These are phyloP conservation scores for Onygena corvina DNA, from an alignment of 2,329 filamentous ascomycete species.

Conservation along the genomic window DNA sequence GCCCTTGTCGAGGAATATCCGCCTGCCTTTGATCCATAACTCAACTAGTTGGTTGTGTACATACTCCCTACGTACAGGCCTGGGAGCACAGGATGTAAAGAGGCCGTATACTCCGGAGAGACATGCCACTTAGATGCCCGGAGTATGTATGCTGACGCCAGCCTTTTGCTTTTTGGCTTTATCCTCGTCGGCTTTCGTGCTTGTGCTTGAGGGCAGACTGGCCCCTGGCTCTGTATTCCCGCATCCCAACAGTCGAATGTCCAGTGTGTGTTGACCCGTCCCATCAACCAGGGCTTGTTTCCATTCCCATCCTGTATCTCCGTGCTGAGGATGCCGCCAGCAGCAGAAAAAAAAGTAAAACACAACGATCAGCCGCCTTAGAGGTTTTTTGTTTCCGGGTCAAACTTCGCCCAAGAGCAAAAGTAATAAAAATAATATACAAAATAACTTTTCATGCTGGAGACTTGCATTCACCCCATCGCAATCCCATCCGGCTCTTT, in stretches of 20 bases:
- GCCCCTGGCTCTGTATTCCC: neutral
- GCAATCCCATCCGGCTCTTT: neutral
- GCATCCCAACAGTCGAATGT: conserved; percentile 1
- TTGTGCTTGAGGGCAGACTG: neutral
- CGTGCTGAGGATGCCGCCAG: neutral
- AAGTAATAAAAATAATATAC: conserved; percentile 5
- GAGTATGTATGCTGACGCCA: neutral
- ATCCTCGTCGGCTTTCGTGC: neutral
- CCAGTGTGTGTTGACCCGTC: conserved; percentile 3
- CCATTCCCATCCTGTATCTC: conserved; percentile 3
- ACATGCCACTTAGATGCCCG: too few relatives aligned
- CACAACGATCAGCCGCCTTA: conserved; percentile 6
- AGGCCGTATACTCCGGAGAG: neutral
- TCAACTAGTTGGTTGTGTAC: too few relatives aligned
- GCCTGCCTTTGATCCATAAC: neutral
- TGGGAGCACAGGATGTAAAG: neutral
- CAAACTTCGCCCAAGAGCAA: conserved; percentile 6
- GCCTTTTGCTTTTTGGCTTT: conserved; percentile 2
- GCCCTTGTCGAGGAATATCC: neutral
- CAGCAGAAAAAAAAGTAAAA: conserved; percentile 4
- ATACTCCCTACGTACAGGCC: too few relatives aligned
- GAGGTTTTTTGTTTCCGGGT: conserved; percentile 6
- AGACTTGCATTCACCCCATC: conserved; percentile 4
- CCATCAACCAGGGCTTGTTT: conserved; percentile 6
- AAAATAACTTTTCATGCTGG: conserved; percentile 6